Evolutionary conservation across 495 filamentous ascomycete species (phyloP), one percentile per base, ranked within the genome.

Genomic region (Hypoxylon crocopeplum): DNA sequence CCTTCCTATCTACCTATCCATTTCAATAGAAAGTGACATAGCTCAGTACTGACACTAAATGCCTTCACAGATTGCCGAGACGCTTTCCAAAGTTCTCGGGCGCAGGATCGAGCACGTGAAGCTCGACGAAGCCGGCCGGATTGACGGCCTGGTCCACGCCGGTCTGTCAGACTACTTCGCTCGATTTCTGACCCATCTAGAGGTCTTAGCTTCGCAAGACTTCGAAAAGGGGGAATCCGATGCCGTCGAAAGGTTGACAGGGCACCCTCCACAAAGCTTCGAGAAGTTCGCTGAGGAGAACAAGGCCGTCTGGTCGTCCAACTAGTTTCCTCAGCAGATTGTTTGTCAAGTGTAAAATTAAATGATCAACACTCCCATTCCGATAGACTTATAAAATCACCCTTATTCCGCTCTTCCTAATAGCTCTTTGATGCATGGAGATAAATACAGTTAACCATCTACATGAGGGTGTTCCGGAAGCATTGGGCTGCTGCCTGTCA

Each of bases 161-260:
- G 76, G 75, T 13, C 46, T 76, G 54, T 64, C 76, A 16, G 68
- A 64, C 21, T 55, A 73, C 36, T 73, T 67, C 19, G 68, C 75
- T 5, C 51, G 57, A 22, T 66, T 77, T 56, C 32, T 79, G 48
- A 62, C 64, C 25, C 50, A 51, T 8, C 19, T 79, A 42, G 75
- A 78, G 32, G 64, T 64, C 15, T 20, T 61, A 6, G 68, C 71
- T 52, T 67, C 71, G 30, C 51, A 64, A 29, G 72, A 74, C 13
- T 22, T 59, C 7, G 76, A 78, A 62, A 71, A 77, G 4, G 51
- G 69, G 15, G 69, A 69, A 5, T 71, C 68, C 46, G 73, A 77
- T 49, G 60, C 62, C 7, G 69, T 78, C 8, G 36, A 73, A 22
- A 67, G 48, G 12, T 39, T 78, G 5, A 75, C 72, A 16, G 75